These are phyloP conservation scores for Astrothelium subdiscretum DNA, from an alignment of 495 filamentous ascomycete species.

Conservation along the genomic window DNA sequence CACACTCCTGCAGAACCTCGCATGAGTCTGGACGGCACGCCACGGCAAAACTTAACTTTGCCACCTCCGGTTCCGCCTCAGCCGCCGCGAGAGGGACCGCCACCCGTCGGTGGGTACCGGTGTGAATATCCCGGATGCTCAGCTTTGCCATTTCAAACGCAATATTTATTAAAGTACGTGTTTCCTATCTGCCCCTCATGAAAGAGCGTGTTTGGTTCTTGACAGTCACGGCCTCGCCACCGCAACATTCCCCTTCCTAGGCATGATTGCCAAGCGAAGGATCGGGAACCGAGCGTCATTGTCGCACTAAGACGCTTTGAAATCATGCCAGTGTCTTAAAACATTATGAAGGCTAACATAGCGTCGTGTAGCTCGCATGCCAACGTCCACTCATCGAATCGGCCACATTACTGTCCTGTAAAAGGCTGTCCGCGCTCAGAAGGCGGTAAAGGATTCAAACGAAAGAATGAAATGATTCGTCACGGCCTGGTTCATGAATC, in stretches of 20 bases:
- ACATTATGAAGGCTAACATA: background rate
- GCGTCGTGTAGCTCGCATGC: slow-evolving; percentile 69
- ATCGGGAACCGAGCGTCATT: background rate
- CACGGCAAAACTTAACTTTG: slow-evolving; percentile 18
- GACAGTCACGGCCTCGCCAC: slow-evolving; percentile 4
- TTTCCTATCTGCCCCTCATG: background rate
- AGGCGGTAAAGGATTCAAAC: slow-evolving; percentile 91
- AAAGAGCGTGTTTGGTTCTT: background rate
- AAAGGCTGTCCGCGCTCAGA: slow-evolving; percentile 64
- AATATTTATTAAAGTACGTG: slow-evolving; percentile 66
- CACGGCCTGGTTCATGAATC: slow-evolving; percentile 93
- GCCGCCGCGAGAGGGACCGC: slow-evolving; percentile 15
- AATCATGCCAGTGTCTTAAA: background rate
- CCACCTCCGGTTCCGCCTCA: slow-evolving; percentile 15
- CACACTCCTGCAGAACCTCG: slow-evolving; percentile 20
- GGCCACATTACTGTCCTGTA: slow-evolving; percentile 87
- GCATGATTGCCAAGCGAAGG: slow-evolving; percentile 14
- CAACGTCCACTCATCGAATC: slow-evolving; percentile 84
- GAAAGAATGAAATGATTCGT: slow-evolving; percentile 98
- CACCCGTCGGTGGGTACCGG: slow-evolving; percentile 34
- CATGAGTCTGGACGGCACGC: slow-evolving; percentile 20
- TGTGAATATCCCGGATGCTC: slow-evolving; percentile 67
- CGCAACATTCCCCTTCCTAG: background rate
- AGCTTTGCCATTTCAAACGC: slow-evolving; percentile 84
- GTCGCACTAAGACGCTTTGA: background rate